Evolutionary conservation across 441 rosid genomes (phyloP).

Genomic region (Pelargonium cotyledonis): DNA sequence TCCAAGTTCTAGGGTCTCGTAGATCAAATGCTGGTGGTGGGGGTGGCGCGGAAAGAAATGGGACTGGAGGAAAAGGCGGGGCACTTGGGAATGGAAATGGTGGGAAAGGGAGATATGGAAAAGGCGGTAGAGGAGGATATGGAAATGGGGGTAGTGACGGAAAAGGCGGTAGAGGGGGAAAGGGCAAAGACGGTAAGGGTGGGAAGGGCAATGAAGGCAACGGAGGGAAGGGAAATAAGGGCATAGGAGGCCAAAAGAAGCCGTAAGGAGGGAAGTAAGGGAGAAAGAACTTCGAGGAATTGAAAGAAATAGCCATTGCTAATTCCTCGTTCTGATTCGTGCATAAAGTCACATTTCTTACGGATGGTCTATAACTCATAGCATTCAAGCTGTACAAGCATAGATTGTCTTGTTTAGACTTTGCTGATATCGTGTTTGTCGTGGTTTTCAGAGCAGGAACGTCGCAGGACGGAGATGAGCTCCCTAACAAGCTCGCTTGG

Average conservation of each 20-base stretch:
- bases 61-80: slow-evolving; percentile 12
- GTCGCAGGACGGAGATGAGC: slow-evolving; percentile 33
- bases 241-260: slow-evolving; percentile 43
- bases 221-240: slow-evolving; percentile 21
- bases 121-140: too few species aligned
- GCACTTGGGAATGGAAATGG: slow-evolving; percentile 17
- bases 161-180: slow-evolving; percentile 8
- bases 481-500: slow-evolving; percentile 33
- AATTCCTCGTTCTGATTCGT: slow-evolving; percentile 23
- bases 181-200: too few species aligned
- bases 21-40: slow-evolving; percentile 23
- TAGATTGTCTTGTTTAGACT: slow-evolving; percentile 52
- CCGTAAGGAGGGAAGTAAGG: slow-evolving; percentile 45
- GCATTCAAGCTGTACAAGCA: slow-evolving; percentile 65
- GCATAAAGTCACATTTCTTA: slow-evolving; percentile 42
- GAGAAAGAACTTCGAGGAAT: slow-evolving; percentile 48
- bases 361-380: slow-evolving; percentile 44
- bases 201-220: too few species aligned
- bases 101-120: slow-evolving; percentile 22
- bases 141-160: too few species aligned
- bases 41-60: slow-evolving; percentile 35
- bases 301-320: slow-evolving; percentile 15
- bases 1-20: slow-evolving; percentile 20
- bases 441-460: slow-evolving; percentile 39
- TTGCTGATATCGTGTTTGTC: slow-evolving; percentile 46